Evolutionary conservation across 352 stramenopile genomes (phyloP).

Genomic region (Pythium volutum): DNA sequence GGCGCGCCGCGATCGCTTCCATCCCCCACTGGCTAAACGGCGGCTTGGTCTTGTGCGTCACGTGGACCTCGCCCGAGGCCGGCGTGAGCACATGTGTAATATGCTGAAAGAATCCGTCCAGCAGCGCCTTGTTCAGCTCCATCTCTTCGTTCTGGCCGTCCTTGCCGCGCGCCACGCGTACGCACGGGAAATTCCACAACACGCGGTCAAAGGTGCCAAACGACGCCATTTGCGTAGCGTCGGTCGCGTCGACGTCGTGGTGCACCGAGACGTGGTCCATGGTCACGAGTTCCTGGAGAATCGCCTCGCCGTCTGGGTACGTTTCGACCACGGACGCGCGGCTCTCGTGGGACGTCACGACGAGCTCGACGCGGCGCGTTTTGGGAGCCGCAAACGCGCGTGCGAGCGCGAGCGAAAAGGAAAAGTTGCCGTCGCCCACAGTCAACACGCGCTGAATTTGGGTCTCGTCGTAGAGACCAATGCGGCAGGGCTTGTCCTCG

Average conservation of each 20-base stretch:
- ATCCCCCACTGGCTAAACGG: conserved; percentile 89
- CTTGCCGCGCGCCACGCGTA: conserved; percentile 83
- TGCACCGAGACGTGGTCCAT: conserved; percentile 65
- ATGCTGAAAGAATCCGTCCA: conserved; percentile 88
- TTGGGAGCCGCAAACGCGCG: conserved; percentile 36
- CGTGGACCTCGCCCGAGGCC: conserved; percentile 89
- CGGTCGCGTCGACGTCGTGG: conserved; percentile 92
- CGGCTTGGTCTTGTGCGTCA: conserved; percentile 96
- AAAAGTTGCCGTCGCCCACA: conserved; percentile 96
- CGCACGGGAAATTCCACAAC: conserved; percentile 97
- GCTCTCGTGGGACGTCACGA: conserved; percentile 93
- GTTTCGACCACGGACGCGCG: conserved; percentile 80
- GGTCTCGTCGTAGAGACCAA: conserved; percentile 61
- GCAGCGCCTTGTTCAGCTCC: conserved; percentile 92
- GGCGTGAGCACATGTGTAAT: conserved; percentile 42
- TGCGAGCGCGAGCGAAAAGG: conserved; percentile 91
- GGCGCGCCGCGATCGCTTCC: conserved; percentile 48
- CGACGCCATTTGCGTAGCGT: conserved; percentile 66
- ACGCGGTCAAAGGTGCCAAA: conserved; percentile 88
- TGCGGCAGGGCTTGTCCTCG: conserved; percentile 13
- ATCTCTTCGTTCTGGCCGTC: conserved; percentile 97
- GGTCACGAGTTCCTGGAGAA: conserved; percentile 64
- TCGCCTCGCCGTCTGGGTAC: conserved; percentile 87
- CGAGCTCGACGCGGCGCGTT: conserved; percentile 40
- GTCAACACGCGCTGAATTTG: conserved; percentile 73